Base-by-base conservation (phyloP, 345 rosid genomes). In the Salix exigua region DNA sequence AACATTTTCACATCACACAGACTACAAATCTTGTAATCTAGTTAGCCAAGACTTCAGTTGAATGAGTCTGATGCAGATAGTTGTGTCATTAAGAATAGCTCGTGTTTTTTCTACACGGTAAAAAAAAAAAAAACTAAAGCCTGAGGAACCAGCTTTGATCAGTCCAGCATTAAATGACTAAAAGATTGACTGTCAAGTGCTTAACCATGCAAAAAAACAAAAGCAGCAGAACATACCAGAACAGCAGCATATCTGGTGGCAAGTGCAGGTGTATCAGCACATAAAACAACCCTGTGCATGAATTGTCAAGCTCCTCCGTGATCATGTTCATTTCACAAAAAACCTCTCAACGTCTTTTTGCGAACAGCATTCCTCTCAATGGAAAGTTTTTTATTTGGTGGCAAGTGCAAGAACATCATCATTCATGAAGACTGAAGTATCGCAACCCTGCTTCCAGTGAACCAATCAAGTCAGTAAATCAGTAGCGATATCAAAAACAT, bases 401-500 rank as follows among this genome's bases (percentile, higher is more conserved):
- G 46, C 86, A 88, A 62, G 69, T 48, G 75, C 75, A 40, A 40
- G 44, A 40, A 10, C 44, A 40, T 40, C 79, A 42, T 83, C 83
- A 30, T 83, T 79, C 73, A 87, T 70, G 42, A 87, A 74, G 2
- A 87, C 65, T 1, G 88, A 85, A 78, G 88, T 87, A 74, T 87
- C 86, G 40, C 87, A 85, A 14, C 90, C 90, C 90, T 87, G 79
- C 44, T 38, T 25, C 65, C 81, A 69, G 18, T 55, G 72, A 70
- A 11, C 31, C 72, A n/a, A 33, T 19, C 67, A 44, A 46, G 42
- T 21, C 70, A 48, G 7, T 11, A 53, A 40, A 35, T 72, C 26
- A 35, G 33, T 62, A 31, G 18, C 44, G 17, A 35, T 18, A 25
- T 48, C 40, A 66, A 37, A 40, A 40, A 40, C 44, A 40, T 10